Evolutionary conservation across 257 asterid genomes (phyloP).

Genomic region (Solanum piurae): DNA sequence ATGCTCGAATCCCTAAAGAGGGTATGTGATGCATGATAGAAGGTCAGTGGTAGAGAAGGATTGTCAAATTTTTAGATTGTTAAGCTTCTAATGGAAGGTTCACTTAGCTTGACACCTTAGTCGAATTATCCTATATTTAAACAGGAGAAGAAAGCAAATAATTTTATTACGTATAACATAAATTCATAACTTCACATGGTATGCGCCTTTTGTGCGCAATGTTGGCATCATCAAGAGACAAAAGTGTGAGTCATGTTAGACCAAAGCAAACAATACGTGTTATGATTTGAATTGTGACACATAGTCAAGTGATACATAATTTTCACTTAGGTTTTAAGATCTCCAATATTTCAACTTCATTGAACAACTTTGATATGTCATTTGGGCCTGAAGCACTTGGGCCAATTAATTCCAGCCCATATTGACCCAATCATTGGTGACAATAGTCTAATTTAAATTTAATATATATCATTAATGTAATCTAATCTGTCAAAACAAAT

Average conservation of each 20-base stretch:
- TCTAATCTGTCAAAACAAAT: not conserved
- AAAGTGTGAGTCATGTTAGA: not conserved
- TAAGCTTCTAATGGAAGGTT: not conserved
- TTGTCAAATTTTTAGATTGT: no score
- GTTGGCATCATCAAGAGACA: not conserved
- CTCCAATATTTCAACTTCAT: not conserved
- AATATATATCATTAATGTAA: not conserved
- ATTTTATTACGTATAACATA: not conserved
- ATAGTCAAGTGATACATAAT: not conserved
- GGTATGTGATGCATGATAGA: not conserved
- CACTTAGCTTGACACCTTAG: not conserved
- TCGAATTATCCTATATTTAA: no score
- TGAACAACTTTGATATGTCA: not conserved
- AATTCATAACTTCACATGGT: not conserved
- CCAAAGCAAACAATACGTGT: not conserved
- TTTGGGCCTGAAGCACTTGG: not conserved
- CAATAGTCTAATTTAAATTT: no score
- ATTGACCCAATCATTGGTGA: not conserved
- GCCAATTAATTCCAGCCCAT: not conserved
- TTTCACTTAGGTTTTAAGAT: no score
- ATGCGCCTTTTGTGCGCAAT: not conserved
- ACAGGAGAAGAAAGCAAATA: not conserved
- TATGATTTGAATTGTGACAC: not conserved
- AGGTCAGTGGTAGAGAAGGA: not conserved
- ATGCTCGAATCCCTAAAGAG: not conserved